Evolutionary conservation across 1,284 basidiomycete genomes (phyloP).

Genomic region (Peniophora sp.): DNA sequence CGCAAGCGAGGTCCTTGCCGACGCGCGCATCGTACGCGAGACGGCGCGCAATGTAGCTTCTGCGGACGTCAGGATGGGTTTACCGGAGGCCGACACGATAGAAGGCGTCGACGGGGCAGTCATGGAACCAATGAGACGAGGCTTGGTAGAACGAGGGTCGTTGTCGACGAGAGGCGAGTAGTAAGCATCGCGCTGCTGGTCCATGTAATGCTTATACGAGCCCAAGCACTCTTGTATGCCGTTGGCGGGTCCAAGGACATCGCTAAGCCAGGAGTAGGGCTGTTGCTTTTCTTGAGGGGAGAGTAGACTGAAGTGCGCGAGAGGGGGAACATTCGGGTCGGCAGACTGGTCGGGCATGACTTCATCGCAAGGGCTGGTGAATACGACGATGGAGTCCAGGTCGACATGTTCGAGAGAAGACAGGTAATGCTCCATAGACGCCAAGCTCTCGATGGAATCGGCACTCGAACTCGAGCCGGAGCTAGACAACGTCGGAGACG

Average conservation of each 20-base stretch:
- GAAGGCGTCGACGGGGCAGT: too few relatives aligned
- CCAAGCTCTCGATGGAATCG: too few relatives aligned
- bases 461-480: too few relatives aligned
- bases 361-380: neutral
- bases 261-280: slow-evolving; percentile 43
- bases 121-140: too few relatives aligned
- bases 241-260: slow-evolving; percentile 34
- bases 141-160: neutral
- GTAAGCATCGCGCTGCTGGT: slow-evolving; percentile 35
- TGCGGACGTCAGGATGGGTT: neutral
- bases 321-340: slow-evolving; percentile 2
- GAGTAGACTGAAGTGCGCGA: neutral
- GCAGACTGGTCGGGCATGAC: neutral
- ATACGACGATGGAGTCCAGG: too few relatives aligned
- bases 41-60: neutral
- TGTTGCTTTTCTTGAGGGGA: slow-evolving; percentile 31
- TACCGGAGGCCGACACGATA: neutral
- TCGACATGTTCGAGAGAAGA: too few relatives aligned
- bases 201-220: slow-evolving; percentile 46
- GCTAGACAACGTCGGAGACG: too few relatives aligned
- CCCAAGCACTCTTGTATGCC: slow-evolving; percentile 45
- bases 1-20: too few relatives aligned
- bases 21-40: too few relatives aligned
- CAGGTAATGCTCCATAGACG: too few relatives aligned
- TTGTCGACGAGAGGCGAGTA: slow-evolving; percentile 27